Conservation (phyloP, 1,284 basidiomycete genomes). For the Cerrena zonata region DNA sequence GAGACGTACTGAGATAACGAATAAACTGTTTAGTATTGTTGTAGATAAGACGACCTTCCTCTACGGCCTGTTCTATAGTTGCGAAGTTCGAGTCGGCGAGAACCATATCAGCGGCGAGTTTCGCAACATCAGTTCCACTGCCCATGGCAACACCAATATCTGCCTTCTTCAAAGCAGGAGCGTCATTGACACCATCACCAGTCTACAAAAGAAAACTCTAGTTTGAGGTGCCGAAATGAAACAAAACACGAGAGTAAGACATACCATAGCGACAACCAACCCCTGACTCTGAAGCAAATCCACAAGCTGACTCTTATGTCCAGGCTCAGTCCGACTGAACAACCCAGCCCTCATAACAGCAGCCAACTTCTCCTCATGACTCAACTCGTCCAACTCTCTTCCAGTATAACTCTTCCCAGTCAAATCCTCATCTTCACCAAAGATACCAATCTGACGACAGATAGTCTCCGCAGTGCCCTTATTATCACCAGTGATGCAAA, state of each 20-base stretch:
- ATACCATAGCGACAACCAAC: conserved; percentile 94
- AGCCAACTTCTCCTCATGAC: conserved; percentile 71
- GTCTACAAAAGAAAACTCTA: conserved; percentile 50
- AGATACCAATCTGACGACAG: conserved; percentile 92
- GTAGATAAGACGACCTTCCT: conserved; percentile 95
- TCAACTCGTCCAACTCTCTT: conserved; percentile 81
- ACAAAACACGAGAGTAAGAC: conserved; percentile 21
- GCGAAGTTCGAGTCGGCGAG: conserved; percentile 85
- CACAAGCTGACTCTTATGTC: conserved; percentile 92
- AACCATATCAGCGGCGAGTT: conserved; percentile 95
- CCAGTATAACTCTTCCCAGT: conserved; percentile 93
- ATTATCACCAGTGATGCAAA: conserved; percentile 98
- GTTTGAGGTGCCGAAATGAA: conserved; percentile 12
- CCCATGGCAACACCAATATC: conserved; percentile 99
- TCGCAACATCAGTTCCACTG: conserved; percentile 96
- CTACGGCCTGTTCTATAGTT: conserved; percentile 92
- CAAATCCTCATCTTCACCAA: conserved; percentile 75
- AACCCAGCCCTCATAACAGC: conserved; percentile 85
- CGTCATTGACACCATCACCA: conserved; percentile 94
- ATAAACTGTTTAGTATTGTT: conserved; percentile 99
- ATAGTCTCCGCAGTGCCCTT: conserved; percentile 97
- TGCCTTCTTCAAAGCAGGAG: conserved; percentile 92
- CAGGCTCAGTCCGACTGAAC: conserved; percentile 91
- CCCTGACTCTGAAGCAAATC: conserved; percentile 91
- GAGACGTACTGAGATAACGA: conserved; percentile 73